phyloP scores from a whole-genome alignment of 306 rosid species.

The Cucumis hystrix region DNA sequence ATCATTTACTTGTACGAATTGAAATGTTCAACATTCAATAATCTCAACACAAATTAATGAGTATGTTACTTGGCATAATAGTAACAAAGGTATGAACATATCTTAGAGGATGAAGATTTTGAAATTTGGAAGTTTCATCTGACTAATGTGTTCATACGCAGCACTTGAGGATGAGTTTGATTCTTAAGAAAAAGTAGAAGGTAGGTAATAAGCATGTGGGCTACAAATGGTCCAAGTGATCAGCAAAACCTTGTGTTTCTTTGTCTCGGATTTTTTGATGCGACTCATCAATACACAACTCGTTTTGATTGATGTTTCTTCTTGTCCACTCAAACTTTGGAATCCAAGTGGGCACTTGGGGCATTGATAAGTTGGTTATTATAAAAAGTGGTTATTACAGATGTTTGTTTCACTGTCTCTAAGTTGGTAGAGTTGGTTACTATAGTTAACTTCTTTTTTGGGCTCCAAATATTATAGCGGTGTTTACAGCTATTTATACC shows the following conservation, averaged over 20 bases:
- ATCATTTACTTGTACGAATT: neutral
- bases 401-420: too few relatives aligned
- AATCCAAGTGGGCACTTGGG: too few relatives aligned
- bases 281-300: slow-evolving; percentile 13
- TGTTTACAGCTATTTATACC: too few relatives aligned
- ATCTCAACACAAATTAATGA: neutral
- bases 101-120: slow-evolving; percentile 14
- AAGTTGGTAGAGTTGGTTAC: too few relatives aligned
- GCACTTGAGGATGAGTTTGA: slow-evolving; percentile 19
- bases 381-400: too few relatives aligned
- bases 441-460: too few relatives aligned
- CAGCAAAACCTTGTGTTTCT: slow-evolving; percentile 17
- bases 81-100: neutral
- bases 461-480: too few relatives aligned
- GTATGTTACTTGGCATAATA: neutral
- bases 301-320: slow-evolving; percentile 8
- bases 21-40: neutral
- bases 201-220: slow-evolving; percentile 13
- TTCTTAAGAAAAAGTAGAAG: slow-evolving; percentile 12
- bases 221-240: slow-evolving; percentile 28
- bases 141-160: slow-evolving; percentile 20
- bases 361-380: too few relatives aligned
- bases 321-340: neutral
- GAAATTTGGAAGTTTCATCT: slow-evolving; percentile 13
- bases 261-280: slow-evolving; percentile 11